Percentiles rank a stretch among this genome's conserved stretches.
These are phyloP conservation scores for Prunus mira DNA, from an alignment of 306 rosid species.

Conservation along the genomic window DNA sequence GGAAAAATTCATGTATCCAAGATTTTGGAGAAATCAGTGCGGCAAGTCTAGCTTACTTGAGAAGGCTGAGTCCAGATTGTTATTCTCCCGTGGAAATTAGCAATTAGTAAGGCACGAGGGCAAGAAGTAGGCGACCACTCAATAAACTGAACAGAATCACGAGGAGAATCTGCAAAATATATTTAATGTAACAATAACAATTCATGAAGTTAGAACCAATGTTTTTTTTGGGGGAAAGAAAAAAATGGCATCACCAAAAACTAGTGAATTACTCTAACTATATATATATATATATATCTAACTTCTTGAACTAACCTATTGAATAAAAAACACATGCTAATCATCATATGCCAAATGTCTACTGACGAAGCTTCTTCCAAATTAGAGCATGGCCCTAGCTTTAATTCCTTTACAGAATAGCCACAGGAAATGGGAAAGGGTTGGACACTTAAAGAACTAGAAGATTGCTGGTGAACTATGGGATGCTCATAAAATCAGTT, in stretches of 20 bases:
- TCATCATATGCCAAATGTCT: neutral
- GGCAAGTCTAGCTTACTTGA: conserved; percentile 55
- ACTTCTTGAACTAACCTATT: neutral
- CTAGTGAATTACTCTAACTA: neutral
- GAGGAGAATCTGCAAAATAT: conserved; percentile 86
- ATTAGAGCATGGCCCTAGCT: neutral
- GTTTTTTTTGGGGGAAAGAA: neutral
- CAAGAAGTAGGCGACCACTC: conserved; percentile 97
- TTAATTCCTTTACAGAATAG: neutral
- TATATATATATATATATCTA: too few relatives aligned
- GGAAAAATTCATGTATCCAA: conserved; percentile 11
- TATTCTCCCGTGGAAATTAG: conserved; percentile 97
- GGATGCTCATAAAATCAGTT: too few relatives aligned
- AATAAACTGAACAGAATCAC: conserved; percentile 98
- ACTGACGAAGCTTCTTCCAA: neutral
- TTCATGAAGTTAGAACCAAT: conserved; percentile 1
- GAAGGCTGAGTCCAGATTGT: conserved; percentile 97
- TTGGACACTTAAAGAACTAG: neutral
- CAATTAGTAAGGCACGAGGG: conserved; percentile 78
- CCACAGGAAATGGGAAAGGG: neutral
- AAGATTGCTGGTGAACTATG: neutral
- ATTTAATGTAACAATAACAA: conserved; percentile 25
- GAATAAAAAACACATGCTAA: neutral
- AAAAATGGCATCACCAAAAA: neutral
- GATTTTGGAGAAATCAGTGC: conserved; percentile 11